These are phyloP conservation scores for Trypanosoma vivax DNA, from an alignment of 208 protist species.

Conservation along the genomic window DNA sequence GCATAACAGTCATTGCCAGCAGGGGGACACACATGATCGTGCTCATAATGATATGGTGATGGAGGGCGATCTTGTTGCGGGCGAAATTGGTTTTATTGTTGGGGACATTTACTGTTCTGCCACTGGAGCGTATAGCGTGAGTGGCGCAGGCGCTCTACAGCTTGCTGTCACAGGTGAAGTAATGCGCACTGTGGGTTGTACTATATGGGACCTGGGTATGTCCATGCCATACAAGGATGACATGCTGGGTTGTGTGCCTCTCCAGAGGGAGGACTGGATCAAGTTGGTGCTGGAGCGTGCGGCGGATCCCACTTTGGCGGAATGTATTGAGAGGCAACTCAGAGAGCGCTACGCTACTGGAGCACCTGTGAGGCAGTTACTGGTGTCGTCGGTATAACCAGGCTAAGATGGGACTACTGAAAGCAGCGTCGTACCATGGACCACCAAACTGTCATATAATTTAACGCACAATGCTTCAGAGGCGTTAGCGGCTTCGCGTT, in stretches of 20 bases:
- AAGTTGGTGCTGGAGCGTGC: constrained; percentile 21
- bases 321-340: constrained; percentile 16
- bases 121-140: constrained; percentile 69
- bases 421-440: no score
- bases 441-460: no score
- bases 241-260: constrained; percentile 21
- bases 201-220: constrained; percentile 88
- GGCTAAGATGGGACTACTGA: no score
- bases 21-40: neutral
- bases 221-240: constrained; percentile 66
- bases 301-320: constrained; percentile 2
- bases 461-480: no score
- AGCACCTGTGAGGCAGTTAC: constrained; percentile 16
- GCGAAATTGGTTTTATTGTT: constrained; percentile 71
- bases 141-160: constrained; percentile 64
- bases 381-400: neutral
- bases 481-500: no score
- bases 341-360: constrained; percentile 11
- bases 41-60: constrained; percentile 8
- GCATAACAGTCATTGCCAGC: neutral
- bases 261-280: constrained; percentile 46
- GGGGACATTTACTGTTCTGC: constrained; percentile 83
- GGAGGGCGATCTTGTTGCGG: constrained; percentile 68
- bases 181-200: constrained; percentile 48
- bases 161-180: constrained; percentile 43